These are phyloP conservation scores for Beauveria pseudobassiana DNA, from an alignment of 2,329 filamentous ascomycete species.

Conservation along the genomic window DNA sequence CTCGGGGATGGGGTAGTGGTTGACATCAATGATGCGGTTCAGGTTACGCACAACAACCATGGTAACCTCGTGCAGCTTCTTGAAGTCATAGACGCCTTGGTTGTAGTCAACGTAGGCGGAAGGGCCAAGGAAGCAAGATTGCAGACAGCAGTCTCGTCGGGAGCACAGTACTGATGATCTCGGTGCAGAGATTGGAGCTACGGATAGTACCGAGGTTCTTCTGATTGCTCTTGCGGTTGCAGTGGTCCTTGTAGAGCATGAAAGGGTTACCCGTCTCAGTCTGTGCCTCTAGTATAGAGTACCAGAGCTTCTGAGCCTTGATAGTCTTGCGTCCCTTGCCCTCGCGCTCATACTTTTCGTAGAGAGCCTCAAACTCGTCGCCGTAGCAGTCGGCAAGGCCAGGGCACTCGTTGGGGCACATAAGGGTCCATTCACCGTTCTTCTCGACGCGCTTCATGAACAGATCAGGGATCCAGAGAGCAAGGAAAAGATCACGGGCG, in stretches of 20 bases:
- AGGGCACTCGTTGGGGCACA: conserved; percentile 95
- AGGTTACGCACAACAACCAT: conserved; percentile 90
- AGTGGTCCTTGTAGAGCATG: conserved; percentile 98
- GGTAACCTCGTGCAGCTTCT: conserved; percentile 90
- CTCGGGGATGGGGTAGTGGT: conserved; percentile 95
- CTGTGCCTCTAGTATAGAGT: conserved; percentile 94
- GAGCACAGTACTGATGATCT: conserved; percentile 95
- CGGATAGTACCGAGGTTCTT: conserved; percentile 98
- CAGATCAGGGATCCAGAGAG: conserved; percentile 95
- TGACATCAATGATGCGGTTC: conserved; percentile 97
- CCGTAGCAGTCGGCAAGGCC: conserved; percentile 95
- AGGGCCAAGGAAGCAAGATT: conserved; percentile 93
- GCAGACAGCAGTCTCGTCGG: conserved; percentile 97
- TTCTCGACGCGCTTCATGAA: conserved; percentile 99
- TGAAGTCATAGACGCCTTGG: conserved; percentile 83
- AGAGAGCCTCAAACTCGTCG: conserved; percentile 92
- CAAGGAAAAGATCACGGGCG: conserved; percentile 94
- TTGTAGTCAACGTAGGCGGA: conserved; percentile 80
- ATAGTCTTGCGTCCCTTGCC: conserved; percentile 84
- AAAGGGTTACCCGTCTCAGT: conserved; percentile 98
- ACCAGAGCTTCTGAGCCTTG: conserved; percentile 99
- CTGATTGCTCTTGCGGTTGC: conserved; percentile 99
- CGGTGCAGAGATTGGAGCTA: conserved; percentile 97
- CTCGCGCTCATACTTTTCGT: conserved; percentile 84
- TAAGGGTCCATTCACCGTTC: conserved; percentile 94